Conservation (phyloP, 2,329 filamentous ascomycete species). For the Cladophialophora immunda region DNA sequence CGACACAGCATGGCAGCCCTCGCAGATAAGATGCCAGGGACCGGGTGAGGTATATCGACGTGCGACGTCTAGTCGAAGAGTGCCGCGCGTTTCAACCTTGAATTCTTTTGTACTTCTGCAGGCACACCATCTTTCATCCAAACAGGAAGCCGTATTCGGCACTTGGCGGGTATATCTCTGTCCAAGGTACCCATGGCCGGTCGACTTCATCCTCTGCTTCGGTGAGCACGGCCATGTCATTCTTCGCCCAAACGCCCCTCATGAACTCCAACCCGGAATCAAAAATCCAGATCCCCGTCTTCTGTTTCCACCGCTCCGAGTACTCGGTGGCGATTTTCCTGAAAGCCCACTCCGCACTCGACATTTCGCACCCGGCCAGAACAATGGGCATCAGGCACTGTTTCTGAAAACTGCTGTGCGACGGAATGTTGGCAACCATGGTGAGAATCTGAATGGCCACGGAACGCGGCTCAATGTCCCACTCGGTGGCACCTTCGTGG, state of each 20-base stretch:
- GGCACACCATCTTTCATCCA: conserved; percentile 8
- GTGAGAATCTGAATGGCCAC: conserved; percentile 28
- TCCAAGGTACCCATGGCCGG: conserved; percentile 13
- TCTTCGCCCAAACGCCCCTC: conserved; percentile 31
- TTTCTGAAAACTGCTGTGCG: conserved; percentile 35
- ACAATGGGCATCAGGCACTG: conserved; percentile 35
- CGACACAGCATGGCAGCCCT: background rate
- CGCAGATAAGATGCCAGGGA: background rate
- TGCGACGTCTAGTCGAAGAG: background rate
- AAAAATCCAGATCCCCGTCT: conserved; percentile 37
- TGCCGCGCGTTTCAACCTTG: background rate
- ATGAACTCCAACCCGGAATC: conserved; percentile 33
- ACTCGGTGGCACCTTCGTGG: background rate
- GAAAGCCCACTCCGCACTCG: conserved; percentile 3
- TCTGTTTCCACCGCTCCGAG: conserved; percentile 35
- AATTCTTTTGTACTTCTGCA: background rate
- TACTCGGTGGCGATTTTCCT: conserved; percentile 33
- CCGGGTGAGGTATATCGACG: background rate
- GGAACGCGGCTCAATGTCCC: conserved; percentile 18
- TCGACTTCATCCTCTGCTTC: background rate
- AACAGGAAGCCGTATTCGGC: conserved; percentile 25
- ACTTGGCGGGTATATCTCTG: conserved; percentile 17
- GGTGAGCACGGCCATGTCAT: conserved; percentile 8
- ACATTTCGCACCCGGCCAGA: conserved; percentile 30
- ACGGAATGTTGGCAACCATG: conserved; percentile 21